Evolutionary conservation across 768 basidiomycete genomes (phyloP), one percentile per base, ranked within the genome.

Genomic region (Cantharellus anzutake): DNA sequence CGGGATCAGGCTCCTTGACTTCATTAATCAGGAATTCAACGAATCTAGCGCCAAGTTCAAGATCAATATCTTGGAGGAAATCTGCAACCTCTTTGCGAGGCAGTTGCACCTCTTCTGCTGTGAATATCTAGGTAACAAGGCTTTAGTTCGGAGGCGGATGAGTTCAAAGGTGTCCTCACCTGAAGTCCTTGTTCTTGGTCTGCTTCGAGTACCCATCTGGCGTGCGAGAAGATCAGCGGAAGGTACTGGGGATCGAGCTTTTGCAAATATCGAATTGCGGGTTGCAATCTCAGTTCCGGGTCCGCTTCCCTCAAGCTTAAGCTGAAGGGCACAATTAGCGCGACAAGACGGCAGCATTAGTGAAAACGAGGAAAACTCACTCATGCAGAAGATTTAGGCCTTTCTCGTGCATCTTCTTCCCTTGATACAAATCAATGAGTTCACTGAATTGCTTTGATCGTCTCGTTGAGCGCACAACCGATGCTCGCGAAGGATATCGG

Each of bases 351-450:
- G 4, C 55, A 29, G 20, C 20, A 4, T 35, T 37, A 34, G 3
- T 42, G 2, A 50, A 7, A 35, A 2, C 20, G 20, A 29, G 34
- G 11, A 48, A 35, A 11, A 70, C 87, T 64, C 63, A 96, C 94
- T 88, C 79, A 67, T 80, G 78, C n/a, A 99, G 75, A 41, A 98
- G 75, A 38, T 78, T 73, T 63, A 99, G 70, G 0, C 94, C 92
- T 68, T 93, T 86, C 0, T 75, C 75, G 65, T 99, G 96, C 90
- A 94, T 96, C 72, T 86, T 86, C 75, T 92, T 92, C 41, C 90
- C 91, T 64, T 89, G 80, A 67, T 97, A 99, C 39, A 98, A 71
- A 68, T 88, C 89, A 52, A 89, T 80, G 42, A 99, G 77, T 67
- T 98, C 96, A 0, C 81, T 77, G 67, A 80, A 88, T 83, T 92